Conservation (phyloP, 2,329 filamentous ascomycete genomes). For the Venturia aucupariae region DNA sequence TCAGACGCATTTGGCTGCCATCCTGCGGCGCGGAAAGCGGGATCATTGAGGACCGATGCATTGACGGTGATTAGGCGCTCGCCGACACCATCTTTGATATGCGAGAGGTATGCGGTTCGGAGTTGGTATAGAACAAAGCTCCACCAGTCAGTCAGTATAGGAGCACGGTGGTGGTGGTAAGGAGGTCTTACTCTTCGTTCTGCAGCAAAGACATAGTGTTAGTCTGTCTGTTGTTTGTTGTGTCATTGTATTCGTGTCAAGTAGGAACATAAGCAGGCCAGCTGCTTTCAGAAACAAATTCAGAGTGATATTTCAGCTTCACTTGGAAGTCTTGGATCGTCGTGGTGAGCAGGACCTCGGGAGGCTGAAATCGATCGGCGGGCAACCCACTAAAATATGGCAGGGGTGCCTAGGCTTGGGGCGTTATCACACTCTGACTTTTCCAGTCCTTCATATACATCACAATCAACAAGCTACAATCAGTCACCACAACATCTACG, state of each 20-base stretch:
- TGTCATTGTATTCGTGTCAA: background rate
- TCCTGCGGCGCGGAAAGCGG: slow-evolving; percentile 72
- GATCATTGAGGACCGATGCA: slow-evolving; percentile 67
- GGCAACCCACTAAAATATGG: background rate
- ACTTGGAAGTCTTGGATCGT: background rate
- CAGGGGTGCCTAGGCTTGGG: background rate
- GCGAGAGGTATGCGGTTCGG: slow-evolving; percentile 68
- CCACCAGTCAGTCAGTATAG: slow-evolving; percentile 21
- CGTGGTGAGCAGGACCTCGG: background rate
- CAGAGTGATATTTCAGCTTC: background rate
- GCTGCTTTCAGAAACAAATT: slow-evolving; percentile 8
- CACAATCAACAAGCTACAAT: background rate
- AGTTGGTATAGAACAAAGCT: slow-evolving; percentile 78
- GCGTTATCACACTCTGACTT: background rate
- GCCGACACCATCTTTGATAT: slow-evolving; percentile 74
- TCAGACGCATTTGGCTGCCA: slow-evolving; percentile 67
- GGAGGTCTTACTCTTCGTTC: slow-evolving; percentile 33
- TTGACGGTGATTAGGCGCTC: slow-evolving; percentile 77
- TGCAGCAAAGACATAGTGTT: slow-evolving; percentile 34
- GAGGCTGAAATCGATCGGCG: background rate
- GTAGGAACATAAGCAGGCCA: slow-evolving; percentile 10
- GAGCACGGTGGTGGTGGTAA: slow-evolving; percentile 23
- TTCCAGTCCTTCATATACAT: background rate
- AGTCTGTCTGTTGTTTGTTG: background rate
- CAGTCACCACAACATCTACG: background rate